Conservation (phyloP, 768 basidiomycete genomes). For the Russula lepida region DNA sequence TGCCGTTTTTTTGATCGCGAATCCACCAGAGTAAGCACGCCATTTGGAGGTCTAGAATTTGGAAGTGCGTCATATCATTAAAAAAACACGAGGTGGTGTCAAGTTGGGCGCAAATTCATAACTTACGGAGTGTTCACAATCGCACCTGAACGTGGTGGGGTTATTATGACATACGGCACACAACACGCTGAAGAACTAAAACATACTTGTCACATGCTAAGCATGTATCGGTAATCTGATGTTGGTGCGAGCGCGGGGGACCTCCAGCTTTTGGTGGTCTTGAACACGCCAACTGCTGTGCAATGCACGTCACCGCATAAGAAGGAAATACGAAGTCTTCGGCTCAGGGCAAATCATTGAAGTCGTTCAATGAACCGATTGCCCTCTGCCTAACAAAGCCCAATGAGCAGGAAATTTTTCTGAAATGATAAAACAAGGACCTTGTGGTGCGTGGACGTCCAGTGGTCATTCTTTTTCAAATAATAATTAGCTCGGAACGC, state of each 20-base stretch:
- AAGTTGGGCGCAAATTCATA: conserved; percentile 8
- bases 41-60: conserved; percentile 44
- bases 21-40: conserved; percentile 74
- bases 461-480: conserved; percentile 68
- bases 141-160: conserved; percentile 42
- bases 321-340: conserved; percentile 70
- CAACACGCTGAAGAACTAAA: background rate
- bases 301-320: conserved; percentile 92
- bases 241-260: conserved; percentile 41
- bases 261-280: conserved; percentile 48
- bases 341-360: conserved; percentile 59
- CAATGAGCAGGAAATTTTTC: background rate
- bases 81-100: background rate
- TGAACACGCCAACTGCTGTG: conserved; percentile 73
- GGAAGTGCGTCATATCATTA: background rate
- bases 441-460: conserved; percentile 79
- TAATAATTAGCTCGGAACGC: background rate
- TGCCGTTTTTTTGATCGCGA: conserved; percentile 74
- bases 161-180: background rate
- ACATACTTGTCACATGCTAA: conserved; percentile 72
- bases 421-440: conserved; percentile 29
- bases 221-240: conserved; percentile 79
- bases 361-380: conserved; percentile 80
- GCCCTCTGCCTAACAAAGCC: conserved; percentile 61
- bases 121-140: conserved; percentile 94